Conservation (phyloP, 2,329 filamentous ascomycete genomes). For the Aspergillus flavus region DNA sequence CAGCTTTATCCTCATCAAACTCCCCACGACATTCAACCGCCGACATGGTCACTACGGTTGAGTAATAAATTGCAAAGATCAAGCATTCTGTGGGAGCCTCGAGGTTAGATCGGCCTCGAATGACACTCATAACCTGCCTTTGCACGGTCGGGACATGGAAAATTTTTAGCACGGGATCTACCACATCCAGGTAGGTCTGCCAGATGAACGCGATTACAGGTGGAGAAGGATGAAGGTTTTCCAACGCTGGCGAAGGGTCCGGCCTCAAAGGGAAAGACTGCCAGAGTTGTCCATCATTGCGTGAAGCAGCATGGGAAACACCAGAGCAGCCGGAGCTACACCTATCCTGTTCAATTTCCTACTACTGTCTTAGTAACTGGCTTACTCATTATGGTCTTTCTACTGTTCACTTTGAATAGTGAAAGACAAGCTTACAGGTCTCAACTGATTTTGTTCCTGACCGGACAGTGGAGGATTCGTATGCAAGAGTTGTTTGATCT, state of each 20-base stretch:
- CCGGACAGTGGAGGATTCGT: background rate
- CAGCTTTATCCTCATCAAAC: slow-evolving; percentile 14
- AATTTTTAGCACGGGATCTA: slow-evolving; percentile 60
- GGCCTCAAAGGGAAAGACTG: background rate
- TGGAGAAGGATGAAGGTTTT: slow-evolving; percentile 7
- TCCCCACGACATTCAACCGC: slow-evolving; percentile 15
- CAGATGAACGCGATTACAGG: slow-evolving; percentile 17
- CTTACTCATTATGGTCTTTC: background rate
- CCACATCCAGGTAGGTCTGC: slow-evolving; percentile 30
- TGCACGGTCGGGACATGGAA: slow-evolving; percentile 57
- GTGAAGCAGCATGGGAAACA: background rate
- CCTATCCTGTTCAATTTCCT: background rate
- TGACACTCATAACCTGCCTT: slow-evolving; percentile 48
- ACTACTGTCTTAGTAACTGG: background rate
- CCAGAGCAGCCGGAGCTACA: background rate
- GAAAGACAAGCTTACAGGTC: background rate
- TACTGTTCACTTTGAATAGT: background rate
- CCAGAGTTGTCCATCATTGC: background rate
- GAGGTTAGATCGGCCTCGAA: background rate
- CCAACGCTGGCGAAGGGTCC: background rate
- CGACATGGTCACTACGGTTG: slow-evolving; percentile 17
- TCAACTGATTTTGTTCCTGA: background rate
- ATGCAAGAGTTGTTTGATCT: slow-evolving; percentile 11
- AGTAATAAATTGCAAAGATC: slow-evolving; percentile 24
- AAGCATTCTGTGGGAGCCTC: slow-evolving; percentile 15